Conservation (phyloP, 176 grass and related monocot genomes). For the Canna indica region DNA sequence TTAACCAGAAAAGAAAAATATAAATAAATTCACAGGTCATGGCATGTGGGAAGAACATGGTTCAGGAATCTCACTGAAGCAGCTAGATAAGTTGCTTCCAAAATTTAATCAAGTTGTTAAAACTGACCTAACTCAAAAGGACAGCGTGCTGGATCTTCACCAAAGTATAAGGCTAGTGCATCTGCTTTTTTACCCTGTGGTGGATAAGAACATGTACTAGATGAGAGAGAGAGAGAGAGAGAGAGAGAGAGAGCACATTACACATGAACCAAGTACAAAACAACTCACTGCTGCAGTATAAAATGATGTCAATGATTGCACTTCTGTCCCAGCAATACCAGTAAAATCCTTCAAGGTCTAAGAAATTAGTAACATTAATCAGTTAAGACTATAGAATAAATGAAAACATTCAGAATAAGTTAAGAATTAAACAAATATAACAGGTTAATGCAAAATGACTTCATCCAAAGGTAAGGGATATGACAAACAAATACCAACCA, state of each 20-base stretch:
- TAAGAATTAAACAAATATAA: not conserved
- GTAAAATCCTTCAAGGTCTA: constrained; percentile 89
- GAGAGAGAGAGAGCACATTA: not conserved
- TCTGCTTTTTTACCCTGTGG: constrained; percentile 82
- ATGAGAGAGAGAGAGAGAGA: not conserved
- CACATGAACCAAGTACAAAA: not conserved
- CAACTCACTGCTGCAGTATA: constrained; percentile 73
- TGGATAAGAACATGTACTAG: constrained; percentile 7
- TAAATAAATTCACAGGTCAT: too few species aligned
- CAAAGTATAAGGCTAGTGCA: constrained; percentile 80
- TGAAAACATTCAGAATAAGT: not conserved
- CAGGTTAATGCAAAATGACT: too few species aligned
- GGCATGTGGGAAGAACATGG: too few species aligned
- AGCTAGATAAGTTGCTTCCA: too few species aligned
- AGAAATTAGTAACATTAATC: not conserved
- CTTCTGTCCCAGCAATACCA: constrained; percentile 65
- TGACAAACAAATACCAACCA: too few species aligned
- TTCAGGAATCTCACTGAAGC: too few species aligned
- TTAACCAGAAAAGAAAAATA: too few species aligned
- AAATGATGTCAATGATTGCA: constrained; percentile 56
- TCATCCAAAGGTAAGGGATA: too few species aligned
- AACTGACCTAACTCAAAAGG: constrained; percentile 99
- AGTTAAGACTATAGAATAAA: not conserved
- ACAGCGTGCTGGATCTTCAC: constrained; percentile 84
- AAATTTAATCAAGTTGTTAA: too few species aligned